Base-by-base conservation (phyloP, 2,329 filamentous ascomycete genomes). In the Karstenula rhodostoma region DNA sequence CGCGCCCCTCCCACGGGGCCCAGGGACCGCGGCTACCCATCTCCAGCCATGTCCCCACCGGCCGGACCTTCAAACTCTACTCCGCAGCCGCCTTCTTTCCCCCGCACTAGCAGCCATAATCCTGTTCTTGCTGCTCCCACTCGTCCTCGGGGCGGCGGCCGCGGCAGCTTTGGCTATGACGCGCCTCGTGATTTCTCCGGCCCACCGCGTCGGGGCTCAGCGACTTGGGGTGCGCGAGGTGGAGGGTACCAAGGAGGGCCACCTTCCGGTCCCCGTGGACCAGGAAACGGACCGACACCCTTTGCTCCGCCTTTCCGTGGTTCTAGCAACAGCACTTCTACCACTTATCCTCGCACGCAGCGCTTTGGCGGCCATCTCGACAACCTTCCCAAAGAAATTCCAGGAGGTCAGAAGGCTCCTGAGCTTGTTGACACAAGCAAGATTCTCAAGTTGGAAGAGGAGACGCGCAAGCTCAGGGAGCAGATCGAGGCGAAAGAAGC, bases 401-500 rank as follows among this genome's bases (percentile, higher is more conserved):
- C 80, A 2, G 82, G 82, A 19, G 82, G 82, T 2, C 74, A 77
- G 56, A 80, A 77, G 60, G 75, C 77, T 25, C 79, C 79, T 17
- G 78, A 82, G 22, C 52, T 80, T 7, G 74, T 79, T 57, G 80
- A 83, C 58, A 76, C 72, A 61, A 77, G 75, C 47, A 80, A 79
- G 60, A 71, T 83, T 9, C 64, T 74, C 50, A 82, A 80, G 67
- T 66, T 84, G 13, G 80, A 83, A 59, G 79, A 83, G 10, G 82
- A 84, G 51, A 77, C 81, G 1, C 76, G 80, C 60, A 80, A 75
- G 65, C 61, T 84, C 61, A 69, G 82, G 25, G 74, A 78, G 60
- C 61, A 74, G 62, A 83, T 84, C 56, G 81, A 81, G 43, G 80
- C 79, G 62, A 82, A 80, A 66, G 80, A 84, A 64, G 72, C 72